phyloP scores from a whole-genome alignment of 1,139 yeast genomes.

The Sugiyamaella xylanicola region DNA sequence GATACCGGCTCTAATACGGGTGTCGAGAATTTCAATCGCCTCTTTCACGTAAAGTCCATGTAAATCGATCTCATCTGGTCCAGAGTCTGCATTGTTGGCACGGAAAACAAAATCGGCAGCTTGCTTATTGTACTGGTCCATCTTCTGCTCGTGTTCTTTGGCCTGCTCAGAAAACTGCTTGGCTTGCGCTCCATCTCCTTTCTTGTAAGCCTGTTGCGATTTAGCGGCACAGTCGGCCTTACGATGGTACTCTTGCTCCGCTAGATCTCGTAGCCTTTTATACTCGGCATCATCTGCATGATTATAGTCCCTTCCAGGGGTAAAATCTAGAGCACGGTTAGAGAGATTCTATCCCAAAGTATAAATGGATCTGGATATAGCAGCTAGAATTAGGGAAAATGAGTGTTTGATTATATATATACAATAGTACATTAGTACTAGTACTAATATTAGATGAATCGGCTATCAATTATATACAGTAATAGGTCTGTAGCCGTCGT shows the following conservation, averaged over 20 bases:
- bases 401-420: neutral
- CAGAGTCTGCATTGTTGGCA: slow-evolving; percentile 85
- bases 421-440: neutral
- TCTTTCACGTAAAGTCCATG: slow-evolving; percentile 92
- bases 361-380: neutral
- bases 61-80: slow-evolving; percentile 82
- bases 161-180: slow-evolving; percentile 71
- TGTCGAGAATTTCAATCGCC: slow-evolving; percentile 75
- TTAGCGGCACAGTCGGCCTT: slow-evolving; percentile 59
- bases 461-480: slow-evolving; percentile 1
- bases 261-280: slow-evolving; percentile 63
- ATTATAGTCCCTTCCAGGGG: slow-evolving; percentile 40
- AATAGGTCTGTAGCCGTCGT: neutral
- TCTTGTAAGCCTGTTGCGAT: slow-evolving; percentile 75
- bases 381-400: neutral
- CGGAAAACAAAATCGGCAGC: slow-evolving; percentile 92
- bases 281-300: slow-evolving; percentile 52
- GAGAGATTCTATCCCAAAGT: neutral
- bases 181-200: slow-evolving; percentile 74
- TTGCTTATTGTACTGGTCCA: slow-evolving; percentile 68
- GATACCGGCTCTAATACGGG: slow-evolving; percentile 68
- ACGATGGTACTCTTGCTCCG: slow-evolving; percentile 64
- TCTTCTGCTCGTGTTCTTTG: slow-evolving; percentile 58
- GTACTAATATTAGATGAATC: neutral
- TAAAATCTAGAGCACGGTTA: slow-evolving; percentile 5